A percentile compares a stretch with the other conserved stretches of the same genome.
Conservation (phyloP, 2,329 filamentous ascomycete genomes). For the Colletotrichum tabaci region DNA sequence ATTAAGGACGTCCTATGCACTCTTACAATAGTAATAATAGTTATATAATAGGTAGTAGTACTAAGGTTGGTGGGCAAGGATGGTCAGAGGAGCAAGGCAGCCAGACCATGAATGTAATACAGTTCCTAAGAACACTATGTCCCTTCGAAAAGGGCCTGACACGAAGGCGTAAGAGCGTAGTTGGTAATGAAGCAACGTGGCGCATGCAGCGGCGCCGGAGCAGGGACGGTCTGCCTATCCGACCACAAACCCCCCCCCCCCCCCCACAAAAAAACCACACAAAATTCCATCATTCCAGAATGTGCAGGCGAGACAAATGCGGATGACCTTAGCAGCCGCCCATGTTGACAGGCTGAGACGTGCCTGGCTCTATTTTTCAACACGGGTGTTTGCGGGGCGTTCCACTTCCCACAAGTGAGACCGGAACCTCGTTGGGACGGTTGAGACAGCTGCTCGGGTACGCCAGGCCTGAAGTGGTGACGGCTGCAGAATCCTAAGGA, state of each 20-base stretch:
- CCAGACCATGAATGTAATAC: too few relatives aligned
- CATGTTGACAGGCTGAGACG: constrained; percentile 2
- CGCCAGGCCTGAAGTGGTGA: neutral
- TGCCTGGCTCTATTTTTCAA: neutral
- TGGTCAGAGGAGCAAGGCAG: too few relatives aligned
- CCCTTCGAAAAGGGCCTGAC: too few relatives aligned
- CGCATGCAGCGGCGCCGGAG: too few relatives aligned
- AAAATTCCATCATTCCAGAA: neutral
- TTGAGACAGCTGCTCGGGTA: neutral
- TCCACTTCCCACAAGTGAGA: neutral
- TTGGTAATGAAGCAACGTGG: too few relatives aligned
- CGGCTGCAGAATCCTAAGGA: neutral
- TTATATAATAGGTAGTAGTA: too few relatives aligned
- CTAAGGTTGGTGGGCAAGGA: too few relatives aligned
- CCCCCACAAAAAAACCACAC: too few relatives aligned
- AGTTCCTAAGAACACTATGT: too few relatives aligned
- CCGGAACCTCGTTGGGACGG: neutral
- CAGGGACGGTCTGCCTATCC: too few relatives aligned
- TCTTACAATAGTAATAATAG: too few relatives aligned
- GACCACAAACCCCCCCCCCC: neutral
- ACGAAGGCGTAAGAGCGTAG: neutral
- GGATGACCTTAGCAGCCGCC: neutral
- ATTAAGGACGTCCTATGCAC: too few relatives aligned
- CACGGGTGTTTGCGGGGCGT: neutral
- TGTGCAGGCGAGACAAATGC: neutral